Evolutionary conservation across 2,329 filamentous ascomycete genomes (phyloP).

Genomic region (Teratosphaeria epicoccoides): DNA sequence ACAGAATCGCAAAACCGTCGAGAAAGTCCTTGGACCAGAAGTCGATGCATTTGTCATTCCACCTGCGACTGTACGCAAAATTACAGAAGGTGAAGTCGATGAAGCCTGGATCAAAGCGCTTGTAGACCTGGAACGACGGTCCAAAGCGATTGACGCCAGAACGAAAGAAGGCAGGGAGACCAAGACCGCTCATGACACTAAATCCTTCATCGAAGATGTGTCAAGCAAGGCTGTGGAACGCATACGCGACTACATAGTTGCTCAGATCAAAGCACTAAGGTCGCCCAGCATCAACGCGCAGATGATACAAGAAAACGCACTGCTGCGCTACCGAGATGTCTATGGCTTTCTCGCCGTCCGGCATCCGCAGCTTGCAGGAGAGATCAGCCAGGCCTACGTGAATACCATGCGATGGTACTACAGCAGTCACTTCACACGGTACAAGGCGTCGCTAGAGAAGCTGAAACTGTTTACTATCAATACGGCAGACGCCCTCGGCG

Average conservation of each 20-base stretch:
- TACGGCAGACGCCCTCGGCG: slow-evolving; percentile 61
- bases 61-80: slow-evolving; percentile 70
- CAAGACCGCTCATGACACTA: slow-evolving; percentile 73
- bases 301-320: slow-evolving; percentile 87
- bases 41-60: slow-evolving; percentile 88
- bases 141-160: slow-evolving; percentile 59
- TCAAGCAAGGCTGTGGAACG: slow-evolving; percentile 83
- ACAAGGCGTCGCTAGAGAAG: slow-evolving; percentile 72
- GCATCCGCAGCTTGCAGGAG: slow-evolving; percentile 71
- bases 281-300: slow-evolving; percentile 96
- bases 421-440: slow-evolving; percentile 77
- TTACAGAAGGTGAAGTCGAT: slow-evolving; percentile 80
- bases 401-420: slow-evolving; percentile 99
- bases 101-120: slow-evolving; percentile 78
- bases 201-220: slow-evolving; percentile 73
- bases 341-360: slow-evolving; percentile 76
- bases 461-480: slow-evolving; percentile 75
- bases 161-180: slow-evolving; percentile 49
- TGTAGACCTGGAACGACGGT: slow-evolving; percentile 71
- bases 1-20: slow-evolving; percentile 80
- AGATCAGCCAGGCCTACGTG: slow-evolving; percentile 87
- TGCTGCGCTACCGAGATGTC: slow-evolving; percentile 78
- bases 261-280: slow-evolving; percentile 85
- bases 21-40: slow-evolving; percentile 74
- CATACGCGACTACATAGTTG: slow-evolving; percentile 86